Percentiles rank a stretch among this genome's conserved stretches.
Conservation (phyloP, 2,329 filamentous ascomycete species). For the Ploettnerulaceae sp. region DNA sequence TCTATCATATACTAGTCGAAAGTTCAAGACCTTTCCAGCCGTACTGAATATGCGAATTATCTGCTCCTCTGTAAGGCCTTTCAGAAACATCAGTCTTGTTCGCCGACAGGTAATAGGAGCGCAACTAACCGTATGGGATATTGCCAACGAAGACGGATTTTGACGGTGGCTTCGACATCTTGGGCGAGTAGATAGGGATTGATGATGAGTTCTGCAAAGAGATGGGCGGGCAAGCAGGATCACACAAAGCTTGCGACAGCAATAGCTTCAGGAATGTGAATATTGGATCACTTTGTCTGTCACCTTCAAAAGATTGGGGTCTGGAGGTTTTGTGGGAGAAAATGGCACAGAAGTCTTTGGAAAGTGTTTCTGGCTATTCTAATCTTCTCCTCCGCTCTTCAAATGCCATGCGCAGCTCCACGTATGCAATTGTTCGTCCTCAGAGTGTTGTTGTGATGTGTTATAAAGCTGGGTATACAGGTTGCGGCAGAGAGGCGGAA, state of each 20-base stretch:
- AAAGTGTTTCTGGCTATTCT: slow-evolving; percentile 35
- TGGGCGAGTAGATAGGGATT: slow-evolving; percentile 29
- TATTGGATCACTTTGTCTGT: slow-evolving; percentile 23
- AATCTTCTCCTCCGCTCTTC: slow-evolving; percentile 20
- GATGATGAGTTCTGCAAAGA: slow-evolving; percentile 6
- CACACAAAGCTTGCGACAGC: slow-evolving; percentile 17
- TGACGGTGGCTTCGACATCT: slow-evolving; percentile 71
- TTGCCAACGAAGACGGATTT: slow-evolving; percentile 82
- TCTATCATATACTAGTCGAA: slow-evolving; percentile 90
- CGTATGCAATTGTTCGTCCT: slow-evolving; percentile 6
- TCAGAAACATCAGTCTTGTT: slow-evolving; percentile 14
- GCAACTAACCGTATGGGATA: slow-evolving; percentile 66
- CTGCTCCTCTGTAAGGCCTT: slow-evolving; percentile 94
- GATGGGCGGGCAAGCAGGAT: slow-evolving; percentile 19
- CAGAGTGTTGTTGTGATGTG: slow-evolving; percentile 4
- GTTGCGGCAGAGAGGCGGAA: background rate
- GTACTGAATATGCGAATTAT: slow-evolving; percentile 91
- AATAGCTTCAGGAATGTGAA: slow-evolving; percentile 26
- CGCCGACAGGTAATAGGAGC: background rate
- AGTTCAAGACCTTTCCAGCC: slow-evolving; percentile 85
- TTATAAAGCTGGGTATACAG: background rate
- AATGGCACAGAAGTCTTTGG: slow-evolving; percentile 35
- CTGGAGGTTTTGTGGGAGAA: slow-evolving; percentile 13
- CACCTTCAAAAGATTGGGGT: slow-evolving; percentile 25
- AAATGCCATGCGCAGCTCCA: slow-evolving; percentile 11